Conservation (phyloP, 2,329 filamentous ascomycete species). For the Fusarium pseudoanthophilum region DNA sequence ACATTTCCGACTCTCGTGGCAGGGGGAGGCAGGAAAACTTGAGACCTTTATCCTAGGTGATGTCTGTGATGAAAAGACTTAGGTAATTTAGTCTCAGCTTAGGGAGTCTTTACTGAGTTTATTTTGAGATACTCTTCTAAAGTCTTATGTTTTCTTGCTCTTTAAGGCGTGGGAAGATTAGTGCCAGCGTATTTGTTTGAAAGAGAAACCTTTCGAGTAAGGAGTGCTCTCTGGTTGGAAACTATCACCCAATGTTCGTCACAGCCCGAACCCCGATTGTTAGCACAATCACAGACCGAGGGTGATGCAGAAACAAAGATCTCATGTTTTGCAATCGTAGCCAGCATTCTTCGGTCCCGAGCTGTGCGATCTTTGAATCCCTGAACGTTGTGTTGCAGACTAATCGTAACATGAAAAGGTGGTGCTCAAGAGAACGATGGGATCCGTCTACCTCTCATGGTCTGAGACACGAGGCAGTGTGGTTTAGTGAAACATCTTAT, state of each 20-base stretch:
- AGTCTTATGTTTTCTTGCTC: too few relatives aligned
- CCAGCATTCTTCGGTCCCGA: constrained; percentile 8
- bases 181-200: not conserved
- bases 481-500: constrained; percentile 15
- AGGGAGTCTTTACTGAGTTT: too few relatives aligned
- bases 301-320: not conserved
- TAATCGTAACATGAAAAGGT: not conserved
- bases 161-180: not conserved
- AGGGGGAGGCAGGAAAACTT: too few relatives aligned
- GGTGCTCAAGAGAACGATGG: constrained; percentile 8
- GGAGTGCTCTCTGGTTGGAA: not conserved
- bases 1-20: not conserved
- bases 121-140: too few relatives aligned
- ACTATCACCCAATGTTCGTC: not conserved
- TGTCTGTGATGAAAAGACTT: too few relatives aligned
- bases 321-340: not conserved
- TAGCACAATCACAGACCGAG: not conserved
- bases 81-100: too few relatives aligned
- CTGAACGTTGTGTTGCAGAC: not conserved
- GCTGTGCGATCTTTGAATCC: not conserved
- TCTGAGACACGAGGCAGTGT: constrained; percentile 22
- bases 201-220: not conserved
- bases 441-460: not conserved
- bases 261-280: not conserved
- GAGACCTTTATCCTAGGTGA: too few relatives aligned